These are phyloP conservation scores for Podila horticola DNA, from an alignment of 192 early-diverging fungal genomes.

Conservation along the genomic window DNA sequence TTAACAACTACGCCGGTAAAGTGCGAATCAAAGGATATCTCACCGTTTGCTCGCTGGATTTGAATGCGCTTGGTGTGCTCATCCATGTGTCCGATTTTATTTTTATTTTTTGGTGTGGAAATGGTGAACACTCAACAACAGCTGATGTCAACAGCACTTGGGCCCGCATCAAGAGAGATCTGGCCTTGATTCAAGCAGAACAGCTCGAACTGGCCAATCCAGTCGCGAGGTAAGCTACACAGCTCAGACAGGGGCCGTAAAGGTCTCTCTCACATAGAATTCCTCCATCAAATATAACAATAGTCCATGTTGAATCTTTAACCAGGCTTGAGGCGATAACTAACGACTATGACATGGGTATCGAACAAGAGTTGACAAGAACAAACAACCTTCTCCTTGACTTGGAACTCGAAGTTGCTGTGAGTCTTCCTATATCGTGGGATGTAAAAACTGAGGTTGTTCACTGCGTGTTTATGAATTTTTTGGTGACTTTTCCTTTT, in stretches of 20 bases:
- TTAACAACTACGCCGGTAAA: slow-evolving; percentile 63
- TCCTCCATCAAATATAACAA: neutral
- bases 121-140: slow-evolving; percentile 2
- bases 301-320: neutral
- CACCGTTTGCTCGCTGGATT: neutral
- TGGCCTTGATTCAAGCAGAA: slow-evolving; percentile 25
- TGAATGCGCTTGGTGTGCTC: neutral
- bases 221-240: slow-evolving; percentile 35
- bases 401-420: slow-evolving; percentile 16
- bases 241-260: neutral
- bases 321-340: slow-evolving; percentile 28
- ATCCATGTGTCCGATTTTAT: neutral
- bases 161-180: slow-evolving; percentile 39
- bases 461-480: neutral
- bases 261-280: neutral
- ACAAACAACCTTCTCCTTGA: slow-evolving; percentile 11
- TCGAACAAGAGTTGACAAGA: slow-evolving; percentile 10
- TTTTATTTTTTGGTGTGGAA: neutral
- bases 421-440: neutral
- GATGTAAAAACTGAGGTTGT: neutral
- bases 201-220: slow-evolving; percentile 36
- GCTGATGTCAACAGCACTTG: slow-evolving; percentile 58
- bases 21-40: neutral
- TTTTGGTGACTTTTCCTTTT: neutral
- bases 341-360: slow-evolving; percentile 26